Evolutionary conservation across 106 monocot genomes (phyloP), one percentile per base, ranked within the genome.

Genomic region (Dendrobium officinale): DNA sequence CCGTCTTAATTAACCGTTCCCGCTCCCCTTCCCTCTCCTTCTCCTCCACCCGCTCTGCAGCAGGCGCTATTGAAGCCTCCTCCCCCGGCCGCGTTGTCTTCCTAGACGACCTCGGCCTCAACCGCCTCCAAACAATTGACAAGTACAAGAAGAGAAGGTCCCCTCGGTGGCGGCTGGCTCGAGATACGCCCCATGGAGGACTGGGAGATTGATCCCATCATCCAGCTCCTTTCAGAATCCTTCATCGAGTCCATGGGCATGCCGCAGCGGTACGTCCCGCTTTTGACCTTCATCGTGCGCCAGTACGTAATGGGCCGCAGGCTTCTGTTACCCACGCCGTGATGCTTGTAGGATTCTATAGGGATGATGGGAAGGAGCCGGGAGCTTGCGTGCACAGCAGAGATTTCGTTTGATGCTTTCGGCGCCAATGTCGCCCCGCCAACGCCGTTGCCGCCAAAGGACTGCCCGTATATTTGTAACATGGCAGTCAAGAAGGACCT

Each of bases 391-490:
- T 88, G 89, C 55, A 92, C 86, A 1, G 92, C 88, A 0, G 94
- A 98, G 91, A 76, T 94, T 6, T 92, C 94, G 0, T 92, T 98
- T 40, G 84, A 98, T 77, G 84, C 83, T 1, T 2, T 74, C 47
- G 94, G 94, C 0, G 89, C 86, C 24, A 91, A 88, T 80, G 88
- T 80, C 0, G 84, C 89, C 2, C 82, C 85, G 9, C 94, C 88
- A 15, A 89, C 97, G 55, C 96, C 94, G 5, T 6, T 54, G n/a
- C 92, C 94, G 4, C 97, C 97, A 9, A 77, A 37, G 9, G 89
- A 92, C 2, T 94, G 26, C 55, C 92, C 94, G 0, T 98, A 98
- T 73, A 86, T 98, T 47, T 92, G 92, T 68, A 94, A 98, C 74
- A 98, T 98, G 94, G 85, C 97, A 4, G 94, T 94, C 6, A 87